Base-by-base conservation (phyloP, 768 basidiomycete species). In the Leccinum variicolor region DNA sequence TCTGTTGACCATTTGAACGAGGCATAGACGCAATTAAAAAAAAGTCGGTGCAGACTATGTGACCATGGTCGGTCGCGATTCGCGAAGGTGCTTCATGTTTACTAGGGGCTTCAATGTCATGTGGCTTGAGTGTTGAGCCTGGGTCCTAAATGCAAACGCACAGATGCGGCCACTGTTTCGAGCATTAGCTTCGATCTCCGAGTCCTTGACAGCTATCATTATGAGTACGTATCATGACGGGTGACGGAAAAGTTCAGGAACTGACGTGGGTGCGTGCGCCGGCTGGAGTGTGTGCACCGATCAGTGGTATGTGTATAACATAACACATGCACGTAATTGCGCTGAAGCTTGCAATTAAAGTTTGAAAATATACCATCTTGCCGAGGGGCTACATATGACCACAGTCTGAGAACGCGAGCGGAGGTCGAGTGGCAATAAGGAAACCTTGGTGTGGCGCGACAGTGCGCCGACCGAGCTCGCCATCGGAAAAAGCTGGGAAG, bases 401-500 rank as follows among this genome's bases (percentile, higher is more conserved):
- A 41, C 39, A n/a, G 41, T 19, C 41, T 43, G 41, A 47, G 13
- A 34, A 53, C 14, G 53, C 58, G 62, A 50, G 64, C 59, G 66
- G 65, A 52, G 59, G 48, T 66, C 66, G 33, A 55, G 64, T 66
- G 62, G 64, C 53, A 57, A 69, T 66, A 58, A 56, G 36, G 19
- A 46, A 66, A 60, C 52, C n/a, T 62, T 69, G 55, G 29, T 33
- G 41, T 49, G 19, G 10, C n/a, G 41, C 41, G 41, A 19, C 41
- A n/a, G 39, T 15, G 9, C 39, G n/a, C 17, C 39, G 9, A 41
- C 39, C 17, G 77, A 73, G 9, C 69, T 75, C 31, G 83, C 80
- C 80, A 84, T 84, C 53, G 85, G 74, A 43, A 73, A 81, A 89
- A 1, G 83, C 84, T 26, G 87, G 73, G 23, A 70, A 73, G 63